These are phyloP conservation scores for Dictyostelium capitatum DNA, from an alignment of 78 protist species.

Conservation along the genomic window DNA sequence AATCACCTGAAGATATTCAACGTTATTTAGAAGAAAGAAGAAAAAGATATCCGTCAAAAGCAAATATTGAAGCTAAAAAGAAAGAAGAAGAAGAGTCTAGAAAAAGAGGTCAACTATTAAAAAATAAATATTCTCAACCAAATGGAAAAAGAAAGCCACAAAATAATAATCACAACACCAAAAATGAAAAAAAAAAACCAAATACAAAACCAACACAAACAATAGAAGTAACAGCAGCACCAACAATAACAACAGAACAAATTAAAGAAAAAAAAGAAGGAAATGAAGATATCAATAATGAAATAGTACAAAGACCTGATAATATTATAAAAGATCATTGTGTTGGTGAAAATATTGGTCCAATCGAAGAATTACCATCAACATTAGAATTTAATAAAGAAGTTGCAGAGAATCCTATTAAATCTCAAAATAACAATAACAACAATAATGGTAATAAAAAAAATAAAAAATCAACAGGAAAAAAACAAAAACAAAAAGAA, in stretches of 20 bases:
- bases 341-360: neutral
- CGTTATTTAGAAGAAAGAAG: slow-evolving; percentile 77
- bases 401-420: neutral
- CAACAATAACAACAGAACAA: neutral
- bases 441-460: neutral
- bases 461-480: neutral
- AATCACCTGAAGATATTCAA: slow-evolving; percentile 64
- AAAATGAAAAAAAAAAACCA: neutral
- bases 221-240: too few relatives aligned
- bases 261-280: neutral
- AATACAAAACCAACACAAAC: neutral
- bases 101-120: slow-evolving; percentile 38
- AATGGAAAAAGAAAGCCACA: neutral
- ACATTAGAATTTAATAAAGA: slow-evolving; percentile 16
- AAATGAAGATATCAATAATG: neutral
- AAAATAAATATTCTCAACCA: neutral
- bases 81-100: slow-evolving; percentile 12
- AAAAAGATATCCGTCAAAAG: slow-evolving; percentile 54
- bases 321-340: neutral
- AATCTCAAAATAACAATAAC: neutral
- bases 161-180: neutral
- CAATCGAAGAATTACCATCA: slow-evolving; percentile 30
- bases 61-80: slow-evolving; percentile 30
- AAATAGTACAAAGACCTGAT: neutral
- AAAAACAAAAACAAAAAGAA: neutral